Percentiles rank a stretch among this genome's conserved stretches.
Evolutionary conservation across 176 grass and related monocot species (phyloP).

Genomic region (Guadua angustifolia): DNA sequence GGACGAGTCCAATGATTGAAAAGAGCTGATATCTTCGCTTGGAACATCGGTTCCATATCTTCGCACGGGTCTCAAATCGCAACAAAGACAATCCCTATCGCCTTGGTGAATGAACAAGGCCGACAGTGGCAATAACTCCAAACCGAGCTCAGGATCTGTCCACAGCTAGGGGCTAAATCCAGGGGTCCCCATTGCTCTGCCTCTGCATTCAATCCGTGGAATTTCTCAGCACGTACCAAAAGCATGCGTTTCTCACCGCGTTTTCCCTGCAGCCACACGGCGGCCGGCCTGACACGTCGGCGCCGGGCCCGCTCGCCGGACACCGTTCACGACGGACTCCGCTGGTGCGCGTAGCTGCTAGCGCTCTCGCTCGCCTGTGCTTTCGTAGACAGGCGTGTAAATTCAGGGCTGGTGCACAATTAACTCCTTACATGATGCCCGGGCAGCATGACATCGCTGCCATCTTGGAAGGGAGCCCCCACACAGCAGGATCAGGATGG

Average conservation of each 20-base stretch:
- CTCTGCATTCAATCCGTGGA: conserved; percentile 32
- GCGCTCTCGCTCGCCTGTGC: too few relatives aligned
- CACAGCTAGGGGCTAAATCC: conserved; percentile 38
- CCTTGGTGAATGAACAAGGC: conserved; percentile 5
- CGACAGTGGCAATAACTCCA: conserved; percentile 50
- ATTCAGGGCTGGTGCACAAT: neutral
- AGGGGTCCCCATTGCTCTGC: conserved; percentile 42
- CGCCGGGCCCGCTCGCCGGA: neutral
- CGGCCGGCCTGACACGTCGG: neutral
- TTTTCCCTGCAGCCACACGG: neutral
- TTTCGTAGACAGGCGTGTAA: neutral
- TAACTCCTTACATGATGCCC: neutral
- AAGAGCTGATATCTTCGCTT: conserved; percentile 16
- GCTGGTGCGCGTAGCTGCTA: too few relatives aligned
- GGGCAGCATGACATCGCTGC: neutral
- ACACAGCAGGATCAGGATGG: neutral
- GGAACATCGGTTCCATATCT: too few relatives aligned
- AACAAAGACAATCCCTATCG: neutral
- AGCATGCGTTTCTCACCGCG: neutral
- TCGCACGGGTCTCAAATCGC: conserved; percentile 3
- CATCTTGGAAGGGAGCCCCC: neutral
- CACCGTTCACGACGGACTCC: neutral
- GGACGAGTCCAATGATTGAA: conserved; percentile 42
- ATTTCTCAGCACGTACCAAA: neutral
- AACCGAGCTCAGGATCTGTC: conserved; percentile 10